Conservation (phyloP, 768 basidiomycete genomes). For the Boletus tomentosulus region DNA sequence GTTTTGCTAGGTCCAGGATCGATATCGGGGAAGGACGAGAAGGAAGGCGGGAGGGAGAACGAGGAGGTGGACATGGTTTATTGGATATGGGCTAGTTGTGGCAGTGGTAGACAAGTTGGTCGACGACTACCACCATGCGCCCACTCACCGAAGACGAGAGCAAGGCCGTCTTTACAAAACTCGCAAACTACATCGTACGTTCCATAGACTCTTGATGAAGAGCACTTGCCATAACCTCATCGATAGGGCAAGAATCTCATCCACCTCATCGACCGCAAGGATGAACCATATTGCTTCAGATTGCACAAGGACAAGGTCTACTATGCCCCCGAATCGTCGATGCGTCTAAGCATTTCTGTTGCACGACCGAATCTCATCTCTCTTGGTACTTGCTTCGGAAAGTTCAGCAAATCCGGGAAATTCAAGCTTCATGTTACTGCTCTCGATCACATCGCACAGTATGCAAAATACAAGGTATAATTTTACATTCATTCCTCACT, state of each 20-base stretch:
- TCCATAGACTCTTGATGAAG: background rate
- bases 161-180: conserved; percentile 91
- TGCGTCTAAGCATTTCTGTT: conserved; percentile 88
- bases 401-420: conserved; percentile 95
- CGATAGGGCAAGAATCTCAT: conserved; percentile 90
- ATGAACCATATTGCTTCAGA: conserved; percentile 94
- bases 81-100: background rate
- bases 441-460: conserved; percentile 89
- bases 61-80: conserved; percentile 48
- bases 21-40: conserved; percentile 67
- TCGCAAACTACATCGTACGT: conserved; percentile 93
- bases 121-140: conserved; percentile 57
- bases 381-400: conserved; percentile 95
- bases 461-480: conserved; percentile 93
- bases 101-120: background rate
- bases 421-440: conserved; percentile 96
- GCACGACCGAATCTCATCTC: conserved; percentile 90
- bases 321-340: conserved; percentile 93
- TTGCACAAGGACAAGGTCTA: conserved; percentile 92
- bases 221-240: background rate
- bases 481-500: background rate
- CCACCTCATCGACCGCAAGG: conserved; percentile 89
- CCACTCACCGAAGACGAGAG: conserved; percentile 97
- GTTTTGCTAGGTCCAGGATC: conserved; percentile 40
- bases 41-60: conserved; percentile 62